Evolutionary conservation across 192 early-diverging fungal genomes (phyloP).

Genomic region (Backusella tarrabulga): DNA sequence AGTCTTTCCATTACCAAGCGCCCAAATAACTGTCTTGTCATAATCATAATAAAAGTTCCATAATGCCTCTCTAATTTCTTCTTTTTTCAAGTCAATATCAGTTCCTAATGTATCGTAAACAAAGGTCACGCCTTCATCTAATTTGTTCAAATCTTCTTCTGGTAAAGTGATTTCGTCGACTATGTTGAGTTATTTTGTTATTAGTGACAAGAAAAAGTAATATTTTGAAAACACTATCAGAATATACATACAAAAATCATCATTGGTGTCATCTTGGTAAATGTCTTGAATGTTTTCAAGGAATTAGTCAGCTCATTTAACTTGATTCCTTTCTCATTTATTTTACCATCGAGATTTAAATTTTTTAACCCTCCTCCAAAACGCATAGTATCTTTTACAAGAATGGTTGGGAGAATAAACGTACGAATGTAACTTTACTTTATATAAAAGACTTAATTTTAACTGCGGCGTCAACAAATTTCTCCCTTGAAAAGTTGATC

Average conservation of each 20-base stretch:
- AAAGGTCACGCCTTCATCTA: slow-evolving; percentile 54
- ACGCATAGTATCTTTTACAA: not conserved
- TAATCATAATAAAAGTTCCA: slow-evolving; percentile 75
- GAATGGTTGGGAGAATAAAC: no score
- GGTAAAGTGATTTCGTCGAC: slow-evolving; percentile 22
- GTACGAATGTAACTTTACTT: not conserved
- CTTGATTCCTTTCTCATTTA: not conserved
- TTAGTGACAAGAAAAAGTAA: not conserved
- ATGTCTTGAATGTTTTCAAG: not conserved
- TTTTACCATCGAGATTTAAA: not conserved
- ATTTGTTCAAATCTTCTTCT: slow-evolving; percentile 37
- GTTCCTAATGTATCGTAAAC: slow-evolving; percentile 61
- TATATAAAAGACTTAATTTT: not conserved
- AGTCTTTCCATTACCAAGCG: slow-evolving; percentile 58
- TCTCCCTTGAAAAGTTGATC: no score
- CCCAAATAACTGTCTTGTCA: slow-evolving; percentile 61
- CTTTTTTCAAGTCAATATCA: slow-evolving; percentile 50
- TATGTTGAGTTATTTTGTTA: not conserved
- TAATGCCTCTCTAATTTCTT: slow-evolving; percentile 69
- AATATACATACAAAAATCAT: not conserved
- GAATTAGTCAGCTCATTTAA: not conserved
- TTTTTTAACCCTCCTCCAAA: not conserved
- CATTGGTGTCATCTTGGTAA: not conserved
- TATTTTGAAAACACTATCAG: no score
- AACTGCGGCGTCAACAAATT: not conserved